A percentile compares a stretch with the other conserved stretches of the same genome.
These are phyloP conservation scores for Ogataea ramenticola DNA, from an alignment of 805 yeast species.

Conservation along the genomic window DNA sequence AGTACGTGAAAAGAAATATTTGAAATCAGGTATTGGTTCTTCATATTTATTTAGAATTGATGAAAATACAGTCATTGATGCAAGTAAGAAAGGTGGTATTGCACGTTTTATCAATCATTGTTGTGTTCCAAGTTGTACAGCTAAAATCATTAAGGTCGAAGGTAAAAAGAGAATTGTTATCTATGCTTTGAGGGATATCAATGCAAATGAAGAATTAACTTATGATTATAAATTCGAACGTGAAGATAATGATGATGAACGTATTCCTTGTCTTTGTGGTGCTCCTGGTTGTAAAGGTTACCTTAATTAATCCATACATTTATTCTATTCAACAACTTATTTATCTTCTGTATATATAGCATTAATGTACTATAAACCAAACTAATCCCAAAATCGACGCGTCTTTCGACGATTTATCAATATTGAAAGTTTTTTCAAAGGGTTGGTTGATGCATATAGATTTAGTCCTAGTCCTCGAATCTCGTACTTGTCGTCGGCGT, in stretches of 20 bases:
- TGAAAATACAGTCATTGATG: constrained; percentile 92
- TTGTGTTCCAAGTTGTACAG: constrained; percentile 96
- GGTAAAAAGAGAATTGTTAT: constrained; percentile 92
- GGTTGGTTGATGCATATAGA: too few relatives aligned
- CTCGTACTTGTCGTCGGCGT: too few relatives aligned
- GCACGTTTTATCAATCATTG: constrained; percentile 97
- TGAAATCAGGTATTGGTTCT: constrained; percentile 91
- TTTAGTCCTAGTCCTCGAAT: too few relatives aligned
- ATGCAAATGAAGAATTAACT: constrained; percentile 85
- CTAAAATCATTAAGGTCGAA: constrained; percentile 91
- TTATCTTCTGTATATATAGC: too few relatives aligned
- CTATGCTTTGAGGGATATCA: constrained; percentile 84
- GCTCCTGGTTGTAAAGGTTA: constrained; percentile 92
- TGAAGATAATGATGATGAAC: constrained; percentile 79
- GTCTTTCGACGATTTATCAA: too few relatives aligned
- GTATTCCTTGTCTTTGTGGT: constrained; percentile 91
- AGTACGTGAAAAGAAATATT: constrained; percentile 76
- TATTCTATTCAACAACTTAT: too few relatives aligned
- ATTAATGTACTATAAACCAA: too few relatives aligned
- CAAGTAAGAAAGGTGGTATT: constrained; percentile 94
- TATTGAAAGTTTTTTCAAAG: too few relatives aligned
- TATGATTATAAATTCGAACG: constrained; percentile 95
- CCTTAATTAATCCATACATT: constrained; percentile 69
- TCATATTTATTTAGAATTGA: constrained; percentile 89
- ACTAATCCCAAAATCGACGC: too few relatives aligned